phyloP scores from a whole-genome alignment of 164 flowering plant species.

The Stephania yunnanensis region DNA sequence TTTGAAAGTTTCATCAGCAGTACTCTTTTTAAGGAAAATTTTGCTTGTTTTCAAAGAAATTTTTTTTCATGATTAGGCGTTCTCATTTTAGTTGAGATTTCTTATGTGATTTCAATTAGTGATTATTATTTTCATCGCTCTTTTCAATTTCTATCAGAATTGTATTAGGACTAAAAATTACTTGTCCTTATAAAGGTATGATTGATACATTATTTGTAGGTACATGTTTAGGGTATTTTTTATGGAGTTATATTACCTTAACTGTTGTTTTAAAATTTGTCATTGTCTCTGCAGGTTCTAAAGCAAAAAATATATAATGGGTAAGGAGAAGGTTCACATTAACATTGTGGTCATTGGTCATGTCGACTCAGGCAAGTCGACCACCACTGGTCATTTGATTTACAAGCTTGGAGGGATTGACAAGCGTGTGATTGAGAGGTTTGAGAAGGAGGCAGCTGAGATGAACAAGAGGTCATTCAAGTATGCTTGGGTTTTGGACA shows the following conservation, averaged over 20 bases:
- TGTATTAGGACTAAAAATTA: no score
- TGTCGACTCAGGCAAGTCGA: constrained; percentile 59
- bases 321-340: constrained; percentile 59
- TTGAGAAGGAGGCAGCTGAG: constrained; percentile 28
- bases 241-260: not conserved
- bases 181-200: no score
- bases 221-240: not conserved
- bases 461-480: constrained; percentile 29
- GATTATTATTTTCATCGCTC: no score
- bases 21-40: no score
- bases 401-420: constrained; percentile 39
- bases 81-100: not conserved
- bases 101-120: no score
- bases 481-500: constrained; percentile 47
- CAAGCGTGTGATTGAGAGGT: constrained; percentile 29
- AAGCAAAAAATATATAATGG: constrained; percentile 23
- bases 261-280: not conserved
- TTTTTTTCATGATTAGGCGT: not conserved
- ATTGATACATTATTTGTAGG: no score
- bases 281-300: not conserved
- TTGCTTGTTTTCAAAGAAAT: not conserved
- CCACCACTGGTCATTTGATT: constrained; percentile 50
- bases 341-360: constrained; percentile 65
- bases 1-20: not conserved
- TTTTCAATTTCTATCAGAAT: no score